Evolutionary conservation across 768 basidiomycete genomes (phyloP), one percentile per base, ranked within the genome.

Genomic region (Trametopsis cervina): DNA sequence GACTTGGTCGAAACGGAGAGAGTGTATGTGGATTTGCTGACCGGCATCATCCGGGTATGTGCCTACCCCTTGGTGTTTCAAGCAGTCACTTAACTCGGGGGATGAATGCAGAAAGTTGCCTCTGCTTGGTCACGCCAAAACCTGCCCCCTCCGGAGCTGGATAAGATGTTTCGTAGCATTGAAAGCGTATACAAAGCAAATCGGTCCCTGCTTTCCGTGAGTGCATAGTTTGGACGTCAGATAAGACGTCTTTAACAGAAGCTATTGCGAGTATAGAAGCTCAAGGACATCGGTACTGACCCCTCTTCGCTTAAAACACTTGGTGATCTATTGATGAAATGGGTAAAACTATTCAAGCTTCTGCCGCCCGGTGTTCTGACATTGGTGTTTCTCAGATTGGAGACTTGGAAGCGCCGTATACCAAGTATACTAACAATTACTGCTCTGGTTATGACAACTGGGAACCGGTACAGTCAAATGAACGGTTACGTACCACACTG

Each of bases 101-200:
- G 23, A 26, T 33, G 2, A 15, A 27, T 22, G 1, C 17, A 98
- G 93, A 91, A 88, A 80, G 88, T 96, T 4, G 96, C 96, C 9
- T 84, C 85, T n/a, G 96, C 96, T 42, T 99, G 96, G 96, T 96
- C 94, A 9, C 74, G 92, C 36, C 78, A 83, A 35, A 97, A 97
- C 64, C 83, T 99, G 33, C 96, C 96, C 15, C 96, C 96, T 13
- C 78, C 78, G 6, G 85, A 89, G 55, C 75, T 99, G 24, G 96
- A 99, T 66, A 67, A 75, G 44, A 95, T 98, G 89, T 99, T 99
- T 67, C 76, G 96, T 54, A 83, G 85, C 56, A 81, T 98, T 44
- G 96, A 99, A 66, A 77, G 76, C 20, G 81, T 98, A 17, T 99
- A 93, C 72, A 88, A 91, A 65, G 87, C 90, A 18, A 97, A 93